Percentiles rank a stretch among this genome's conserved stretches.
Evolutionary conservation across 2,329 filamentous ascomycete genomes (phyloP).

Genomic region (Ceratocystis huliohia): DNA sequence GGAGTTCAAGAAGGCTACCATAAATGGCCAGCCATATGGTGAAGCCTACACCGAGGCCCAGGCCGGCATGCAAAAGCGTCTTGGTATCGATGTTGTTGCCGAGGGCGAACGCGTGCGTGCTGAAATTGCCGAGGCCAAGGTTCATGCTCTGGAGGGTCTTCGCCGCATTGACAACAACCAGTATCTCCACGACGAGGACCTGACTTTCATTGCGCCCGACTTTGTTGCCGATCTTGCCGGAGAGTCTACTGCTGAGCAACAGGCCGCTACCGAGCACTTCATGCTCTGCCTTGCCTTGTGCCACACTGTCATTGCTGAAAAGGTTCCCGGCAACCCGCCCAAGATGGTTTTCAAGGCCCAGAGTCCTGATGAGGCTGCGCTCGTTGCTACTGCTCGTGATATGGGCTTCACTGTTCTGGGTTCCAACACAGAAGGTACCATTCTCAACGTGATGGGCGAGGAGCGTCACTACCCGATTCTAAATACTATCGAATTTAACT

Average conservation of each 20-base stretch:
- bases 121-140: slow-evolving; percentile 68
- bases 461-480: slow-evolving; percentile 77
- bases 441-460: slow-evolving; percentile 74
- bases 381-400: slow-evolving; percentile 88
- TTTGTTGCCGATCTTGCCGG: slow-evolving; percentile 75
- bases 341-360: slow-evolving; percentile 93
- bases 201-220: slow-evolving; percentile 87
- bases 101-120: slow-evolving; percentile 59
- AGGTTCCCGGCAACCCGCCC: slow-evolving; percentile 75
- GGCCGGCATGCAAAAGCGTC: slow-evolving; percentile 84
- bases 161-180: slow-evolving; percentile 75
- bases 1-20: slow-evolving; percentile 98
- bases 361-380: slow-evolving; percentile 87
- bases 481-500: slow-evolving; percentile 96
- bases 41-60: slow-evolving; percentile 97
- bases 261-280: slow-evolving; percentile 68
- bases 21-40: slow-evolving; percentile 92
- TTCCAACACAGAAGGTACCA: slow-evolving; percentile 63
- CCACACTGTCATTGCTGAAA: slow-evolving; percentile 89
- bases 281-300: slow-evolving; percentile 94
- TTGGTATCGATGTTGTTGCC: slow-evolving; percentile 74
- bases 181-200: slow-evolving; percentile 74
- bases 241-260: slow-evolving; percentile 62
- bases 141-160: slow-evolving; percentile 57
- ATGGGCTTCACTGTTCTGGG: slow-evolving; percentile 90